Evolutionary conservation across 2,329 filamentous ascomycete genomes (phyloP), one percentile per base, ranked within the genome.

Genomic region (Colletotrichum noveboracense): DNA sequence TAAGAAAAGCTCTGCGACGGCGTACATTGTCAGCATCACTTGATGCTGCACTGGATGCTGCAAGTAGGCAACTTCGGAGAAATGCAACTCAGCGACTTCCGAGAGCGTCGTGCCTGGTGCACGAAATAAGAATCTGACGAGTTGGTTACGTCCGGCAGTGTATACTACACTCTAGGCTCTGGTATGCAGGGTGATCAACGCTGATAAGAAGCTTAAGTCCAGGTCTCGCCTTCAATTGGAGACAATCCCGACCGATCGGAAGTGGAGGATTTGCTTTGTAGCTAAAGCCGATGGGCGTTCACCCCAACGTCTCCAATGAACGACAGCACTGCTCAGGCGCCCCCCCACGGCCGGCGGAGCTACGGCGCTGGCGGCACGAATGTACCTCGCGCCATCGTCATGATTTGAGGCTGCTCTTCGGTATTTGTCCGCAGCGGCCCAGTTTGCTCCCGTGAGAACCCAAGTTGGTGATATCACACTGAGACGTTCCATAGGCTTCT

Each of bases 161-260:
- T 28, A 21, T 28, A 14, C 10, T 10, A 13, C 43, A 12, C n/a
- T 48, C n/a, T 5, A 18, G 13, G 58, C n/a, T 12, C 7, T 32
- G 7, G 30, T 9, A 30, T 32, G n/a, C 28, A 21, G 13, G 21
- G 58, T n/a, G 7, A 56, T 56, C n/a, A 21, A 30, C 14, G 16
- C 30, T 36, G 26, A 7, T 24, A 34, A 55, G 8, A 58, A 36
- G 34, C 38, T 61, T 66, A 52, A 67, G 30, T 38, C 61, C 72
- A 71, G 24, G 24, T 36, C 32, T 18, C 28, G 18, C n/a, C 13
- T 36, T 64, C n/a, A 38, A 28, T 10, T 24, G 32, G 18, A 24
- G 24, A 62, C 28, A 68, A 28, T 64, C n/a, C 74, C 70, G 70
- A 69, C 52, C 70, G 56, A 21, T 76, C 70, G 74, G 74, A 34